Base-by-base conservation (phyloP, 202 grass and related monocot genomes). In the Elaeis oleifera region DNA sequence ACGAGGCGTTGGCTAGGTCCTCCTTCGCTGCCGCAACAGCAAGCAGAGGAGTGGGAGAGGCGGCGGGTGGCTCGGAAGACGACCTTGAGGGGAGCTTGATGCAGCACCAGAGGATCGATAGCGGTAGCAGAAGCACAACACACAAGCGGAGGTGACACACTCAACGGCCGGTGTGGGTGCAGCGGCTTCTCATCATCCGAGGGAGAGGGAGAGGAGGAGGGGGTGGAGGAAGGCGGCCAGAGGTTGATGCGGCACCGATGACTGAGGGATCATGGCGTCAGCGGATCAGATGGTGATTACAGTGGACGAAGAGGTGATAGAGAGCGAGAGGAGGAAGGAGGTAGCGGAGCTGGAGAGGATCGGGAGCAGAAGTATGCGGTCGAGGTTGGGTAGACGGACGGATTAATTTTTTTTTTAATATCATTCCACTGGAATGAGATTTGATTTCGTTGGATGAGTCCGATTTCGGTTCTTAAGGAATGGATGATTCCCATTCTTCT, bases 221-320 rank as follows among this genome's bases (percentile, higher is more conserved):
- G 27, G 22, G 50, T 9, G 14, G 14, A 18, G 20, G 5, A 8
- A 13, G 50, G 7, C 17, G 24, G 16, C 23, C 1, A 5, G 24
- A 5, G 56, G 13, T 11, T 51, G 28, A 19, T 25, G 23, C 73
- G n/a, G 55, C 25, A 4, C 44, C 68, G 3, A 18, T 54, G 15
- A 44, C 8, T 0, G 51, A 23, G 5, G 6, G 5, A 25, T 61
- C n/a, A 21, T 5, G 4, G 5, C 74, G 0, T 17, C 69, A 0
- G 31, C 8, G 6, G 68, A 66, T 49, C 51, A 9, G 58, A 49
- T 68, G 1, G 64, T 52, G 8, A 88, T 91, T 32, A 70, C 86
- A 21, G 63, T 97, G 7, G 71, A 91, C 48, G 81, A 85, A 23
- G 72, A 56, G 0, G 74, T 81, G 71, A 84, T 83, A 9, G 74